These are phyloP conservation scores for Paramecium biaurelia DNA, from an alignment of 73 alveolate species.

Conservation along the genomic window DNA sequence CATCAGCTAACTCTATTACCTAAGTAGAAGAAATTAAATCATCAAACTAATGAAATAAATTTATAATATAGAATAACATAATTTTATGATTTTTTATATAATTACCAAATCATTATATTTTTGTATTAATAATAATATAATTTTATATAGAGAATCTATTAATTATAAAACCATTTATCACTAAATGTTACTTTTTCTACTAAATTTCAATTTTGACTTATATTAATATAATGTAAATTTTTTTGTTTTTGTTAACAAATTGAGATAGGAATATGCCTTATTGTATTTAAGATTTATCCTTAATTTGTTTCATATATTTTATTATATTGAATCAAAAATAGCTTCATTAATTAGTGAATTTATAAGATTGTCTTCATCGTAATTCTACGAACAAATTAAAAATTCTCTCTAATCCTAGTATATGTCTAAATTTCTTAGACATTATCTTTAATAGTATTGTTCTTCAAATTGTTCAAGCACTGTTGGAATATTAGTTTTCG, in stretches of 20 bases:
- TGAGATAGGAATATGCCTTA: neutral
- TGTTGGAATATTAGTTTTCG: neutral
- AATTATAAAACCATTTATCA: too few relatives aligned
- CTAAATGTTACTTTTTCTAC: too few relatives aligned
- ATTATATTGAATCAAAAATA: conserved; percentile 1
- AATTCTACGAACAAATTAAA: neutral
- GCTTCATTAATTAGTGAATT: conserved; percentile 9
- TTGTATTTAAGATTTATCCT: neutral
- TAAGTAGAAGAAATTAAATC: neutral
- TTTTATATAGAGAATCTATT: neutral
- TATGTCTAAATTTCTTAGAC: neutral
- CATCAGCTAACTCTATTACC: neutral
- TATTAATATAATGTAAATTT: too few relatives aligned
- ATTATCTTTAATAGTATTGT: neutral
- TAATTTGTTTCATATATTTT: neutral
- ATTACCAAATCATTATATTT: neutral
- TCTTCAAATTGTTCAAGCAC: neutral
- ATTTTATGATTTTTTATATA: neutral
- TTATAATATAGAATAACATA: neutral
- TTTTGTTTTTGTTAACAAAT: too few relatives aligned
- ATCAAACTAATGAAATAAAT: neutral
- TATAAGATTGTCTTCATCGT: neutral
- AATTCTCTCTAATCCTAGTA: neutral
- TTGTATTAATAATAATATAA: neutral
- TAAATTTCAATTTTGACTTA: too few relatives aligned